Percentiles rank a stretch among this genome's conserved stretches.
Evolutionary conservation across 1,284 basidiomycete species (phyloP).

Genomic region (Pyrrhoderma lamaoense): DNA sequence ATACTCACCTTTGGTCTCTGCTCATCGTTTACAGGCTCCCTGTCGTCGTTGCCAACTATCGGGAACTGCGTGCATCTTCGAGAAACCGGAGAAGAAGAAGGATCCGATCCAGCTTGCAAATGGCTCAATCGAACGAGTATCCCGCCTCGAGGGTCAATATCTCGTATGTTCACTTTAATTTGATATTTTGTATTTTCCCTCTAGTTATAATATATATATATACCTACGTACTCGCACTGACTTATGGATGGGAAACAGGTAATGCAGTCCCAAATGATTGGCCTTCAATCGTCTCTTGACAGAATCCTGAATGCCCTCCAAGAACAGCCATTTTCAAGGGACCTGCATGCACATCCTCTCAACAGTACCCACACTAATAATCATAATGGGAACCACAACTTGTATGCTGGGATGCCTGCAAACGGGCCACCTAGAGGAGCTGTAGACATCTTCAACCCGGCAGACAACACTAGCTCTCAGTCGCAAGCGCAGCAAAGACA

Average conservation of each 20-base stretch:
- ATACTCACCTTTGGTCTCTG: no score
- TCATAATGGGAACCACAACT: slow-evolving; percentile 22
- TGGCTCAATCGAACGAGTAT: slow-evolving; percentile 72
- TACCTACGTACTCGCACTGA: no score
- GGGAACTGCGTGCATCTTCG: slow-evolving; percentile 81
- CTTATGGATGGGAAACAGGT: slow-evolving; percentile 38
- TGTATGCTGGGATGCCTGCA: slow-evolving; percentile 27
- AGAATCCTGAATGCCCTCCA: slow-evolving; percentile 68
- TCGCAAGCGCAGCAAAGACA: slow-evolving; percentile 4
- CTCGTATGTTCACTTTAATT: slow-evolving; percentile 40
- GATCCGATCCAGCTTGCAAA: slow-evolving; percentile 44
- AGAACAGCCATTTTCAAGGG: slow-evolving; percentile 34
- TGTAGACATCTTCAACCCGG: slow-evolving; percentile 19
- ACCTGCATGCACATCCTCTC: slow-evolving; percentile 23
- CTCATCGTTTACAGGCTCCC: slow-evolving; percentile 48
- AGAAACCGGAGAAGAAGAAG: slow-evolving; percentile 85
- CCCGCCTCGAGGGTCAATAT: slow-evolving; percentile 78
- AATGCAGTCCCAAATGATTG: slow-evolving; percentile 87
- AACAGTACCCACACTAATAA: slow-evolving; percentile 21
- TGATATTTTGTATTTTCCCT: slow-evolving; percentile 3
- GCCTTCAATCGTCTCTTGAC: slow-evolving; percentile 80
- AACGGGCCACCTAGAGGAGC: slow-evolving; percentile 24
- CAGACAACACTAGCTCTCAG: slow-evolving; percentile 6
- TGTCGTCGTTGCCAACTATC: slow-evolving; percentile 85
- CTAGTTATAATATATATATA: slow-evolving; percentile 3